phyloP scores from a whole-genome alignment of 495 filamentous ascomycete genomes.

The Penicillium alfredii region DNA sequence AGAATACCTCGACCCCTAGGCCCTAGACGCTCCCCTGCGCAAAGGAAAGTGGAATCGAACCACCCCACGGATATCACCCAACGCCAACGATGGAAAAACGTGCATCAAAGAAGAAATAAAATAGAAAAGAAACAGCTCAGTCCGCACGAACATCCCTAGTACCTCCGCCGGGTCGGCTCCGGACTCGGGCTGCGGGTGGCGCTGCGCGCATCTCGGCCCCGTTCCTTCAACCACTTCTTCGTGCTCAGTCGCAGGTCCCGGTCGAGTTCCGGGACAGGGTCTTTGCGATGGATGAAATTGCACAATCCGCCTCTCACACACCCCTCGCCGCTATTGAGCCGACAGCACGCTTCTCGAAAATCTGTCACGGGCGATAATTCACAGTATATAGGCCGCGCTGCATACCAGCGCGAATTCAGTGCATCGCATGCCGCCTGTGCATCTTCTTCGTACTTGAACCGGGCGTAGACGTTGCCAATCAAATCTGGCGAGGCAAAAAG shows the following conservation, averaged over 20 bases:
- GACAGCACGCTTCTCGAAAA: slow-evolving; percentile 96
- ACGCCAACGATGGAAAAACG: slow-evolving; percentile 23
- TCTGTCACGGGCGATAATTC: slow-evolving; percentile 95
- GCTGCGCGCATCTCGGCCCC: slow-evolving; percentile 82
- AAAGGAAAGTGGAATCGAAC: slow-evolving; percentile 16
- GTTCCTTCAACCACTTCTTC: slow-evolving; percentile 91
- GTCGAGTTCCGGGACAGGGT: slow-evolving; percentile 81
- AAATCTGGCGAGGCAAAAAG: slow-evolving; percentile 52
- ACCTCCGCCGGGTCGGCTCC: slow-evolving; percentile 66
- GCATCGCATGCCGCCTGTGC: slow-evolving; percentile 90
- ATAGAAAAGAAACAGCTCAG: slow-evolving; percentile 8
- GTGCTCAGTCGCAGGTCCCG: slow-evolving; percentile 78
- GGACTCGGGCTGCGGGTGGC: slow-evolving; percentile 67
- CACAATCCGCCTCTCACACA: slow-evolving; percentile 96
- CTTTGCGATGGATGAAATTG: slow-evolving; percentile 98
- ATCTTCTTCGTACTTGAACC: slow-evolving; percentile 99
- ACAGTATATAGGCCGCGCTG: slow-evolving; percentile 95
- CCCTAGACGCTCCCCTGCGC: slow-evolving; percentile 15
- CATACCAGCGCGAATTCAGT: slow-evolving; percentile 94
- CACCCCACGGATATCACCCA: slow-evolving; percentile 20
- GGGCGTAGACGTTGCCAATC: slow-evolving; percentile 98
- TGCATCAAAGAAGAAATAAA: slow-evolving; percentile 9
- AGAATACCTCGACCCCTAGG: slow-evolving; percentile 11
- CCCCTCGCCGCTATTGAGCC: slow-evolving; percentile 88
- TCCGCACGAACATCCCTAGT: slow-evolving; percentile 33